A percentile compares a stretch with the other conserved stretches of the same genome.
Conservation (phyloP, 805 yeast species). For the Kuraishia capsulata region DNA sequence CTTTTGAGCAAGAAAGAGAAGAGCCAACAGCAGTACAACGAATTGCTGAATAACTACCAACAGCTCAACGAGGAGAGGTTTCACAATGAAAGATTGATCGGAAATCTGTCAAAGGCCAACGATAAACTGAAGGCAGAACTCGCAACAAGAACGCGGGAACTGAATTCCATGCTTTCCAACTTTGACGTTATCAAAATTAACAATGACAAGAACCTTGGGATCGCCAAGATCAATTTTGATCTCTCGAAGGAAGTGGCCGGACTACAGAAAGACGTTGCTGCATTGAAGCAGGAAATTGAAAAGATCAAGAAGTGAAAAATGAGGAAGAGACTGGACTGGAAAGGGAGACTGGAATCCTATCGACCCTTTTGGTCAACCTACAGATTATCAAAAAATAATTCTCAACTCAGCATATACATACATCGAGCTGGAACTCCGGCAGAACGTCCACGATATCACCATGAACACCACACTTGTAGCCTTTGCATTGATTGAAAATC, state of each 20-base stretch:
- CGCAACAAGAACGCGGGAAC: slow-evolving; percentile 8
- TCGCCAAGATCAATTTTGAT: slow-evolving; percentile 16
- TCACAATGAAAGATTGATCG: slow-evolving; percentile 14
- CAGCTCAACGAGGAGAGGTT: slow-evolving; percentile 23
- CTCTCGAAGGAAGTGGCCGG: slow-evolving; percentile 16
- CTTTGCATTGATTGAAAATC: too few species aligned
- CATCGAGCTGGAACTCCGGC: too few species aligned
- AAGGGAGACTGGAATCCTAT: too few species aligned
- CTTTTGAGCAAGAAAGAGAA: slow-evolving; percentile 8
- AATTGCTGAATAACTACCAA: slow-evolving; percentile 20
- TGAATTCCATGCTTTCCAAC: slow-evolving; percentile 15
- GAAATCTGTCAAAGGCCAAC: slow-evolving; percentile 11
- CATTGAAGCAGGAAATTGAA: slow-evolving; percentile 4
- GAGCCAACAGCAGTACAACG: slow-evolving; percentile 12
- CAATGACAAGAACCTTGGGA: slow-evolving; percentile 20
- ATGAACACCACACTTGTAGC: too few species aligned
- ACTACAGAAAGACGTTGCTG: slow-evolving; percentile 11
- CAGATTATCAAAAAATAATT: too few species aligned
- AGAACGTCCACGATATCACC: too few species aligned
- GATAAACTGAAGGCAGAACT: slow-evolving; percentile 9
- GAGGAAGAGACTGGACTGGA: not conserved
- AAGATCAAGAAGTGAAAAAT: not conserved
- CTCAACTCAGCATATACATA: too few species aligned
- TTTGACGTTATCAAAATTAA: slow-evolving; percentile 22
- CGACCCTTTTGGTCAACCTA: too few species aligned